Evolutionary conservation across 164 flowering plant species (phyloP).

Genomic region (Magnolia officinalis): DNA sequence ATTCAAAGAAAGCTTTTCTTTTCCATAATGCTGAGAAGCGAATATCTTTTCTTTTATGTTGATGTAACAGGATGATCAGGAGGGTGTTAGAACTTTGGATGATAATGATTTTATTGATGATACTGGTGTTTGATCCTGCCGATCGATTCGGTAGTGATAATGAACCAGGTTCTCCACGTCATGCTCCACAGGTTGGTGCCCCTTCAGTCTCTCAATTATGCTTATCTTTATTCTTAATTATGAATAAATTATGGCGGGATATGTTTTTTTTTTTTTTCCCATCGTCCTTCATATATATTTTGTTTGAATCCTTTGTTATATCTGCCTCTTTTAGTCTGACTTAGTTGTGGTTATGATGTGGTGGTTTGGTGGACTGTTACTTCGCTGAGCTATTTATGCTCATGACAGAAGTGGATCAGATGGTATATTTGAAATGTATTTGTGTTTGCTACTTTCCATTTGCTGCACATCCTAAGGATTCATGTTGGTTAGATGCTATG

Average conservation of each 20-base stretch:
- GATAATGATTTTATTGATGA: slow-evolving; percentile 97
- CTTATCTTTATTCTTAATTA: neutral
- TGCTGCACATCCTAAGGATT: no score
- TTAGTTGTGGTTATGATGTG: neutral
- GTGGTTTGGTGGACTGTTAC: neutral
- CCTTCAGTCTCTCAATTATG: neutral
- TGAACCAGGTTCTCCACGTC: slow-evolving; percentile 51
- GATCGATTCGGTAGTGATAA: slow-evolving; percentile 63
- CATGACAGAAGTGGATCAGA: no score
- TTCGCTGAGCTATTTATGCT: neutral
- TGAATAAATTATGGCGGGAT: neutral
- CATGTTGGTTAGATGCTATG: no score
- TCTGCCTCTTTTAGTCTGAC: neutral
- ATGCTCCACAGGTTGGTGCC: slow-evolving; percentile 70
- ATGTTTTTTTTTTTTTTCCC: neutral
- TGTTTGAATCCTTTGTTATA: neutral
- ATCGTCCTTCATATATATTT: neutral
- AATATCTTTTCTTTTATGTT: neutral
- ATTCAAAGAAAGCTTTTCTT: neutral
- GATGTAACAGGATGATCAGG: slow-evolving; percentile 68
- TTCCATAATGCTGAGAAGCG: neutral
- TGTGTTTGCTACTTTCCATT: no score
- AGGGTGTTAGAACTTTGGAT: slow-evolving; percentile 67
- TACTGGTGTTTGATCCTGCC: slow-evolving; percentile 78
- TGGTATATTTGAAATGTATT: no score